phyloP scores from a whole-genome alignment of 2,329 filamentous ascomycete species.

The Cytospora schulzeri region DNA sequence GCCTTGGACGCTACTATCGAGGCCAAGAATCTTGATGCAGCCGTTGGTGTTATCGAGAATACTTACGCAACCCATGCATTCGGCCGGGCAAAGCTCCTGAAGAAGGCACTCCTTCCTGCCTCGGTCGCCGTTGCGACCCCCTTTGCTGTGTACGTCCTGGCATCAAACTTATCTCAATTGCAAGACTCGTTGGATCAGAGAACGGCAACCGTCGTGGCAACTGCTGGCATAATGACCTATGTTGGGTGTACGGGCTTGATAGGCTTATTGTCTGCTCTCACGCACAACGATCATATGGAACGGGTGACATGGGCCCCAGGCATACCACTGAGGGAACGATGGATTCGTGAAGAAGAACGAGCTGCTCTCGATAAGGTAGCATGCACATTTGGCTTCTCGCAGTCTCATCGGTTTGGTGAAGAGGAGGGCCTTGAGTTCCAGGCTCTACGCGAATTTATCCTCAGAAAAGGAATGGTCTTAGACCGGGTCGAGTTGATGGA shows the following conservation, averaged over 20 bases:
- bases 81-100: conserved; percentile 66
- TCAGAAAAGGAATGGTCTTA: conserved; percentile 83
- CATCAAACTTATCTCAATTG: conserved; percentile 64
- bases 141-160: conserved; percentile 69
- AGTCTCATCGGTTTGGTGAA: conserved; percentile 77
- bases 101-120: conserved; percentile 62
- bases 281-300: conserved; percentile 92
- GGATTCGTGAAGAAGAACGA: conserved; percentile 88
- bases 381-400: conserved; percentile 88
- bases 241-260: conserved; percentile 78
- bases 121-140: conserved; percentile 61
- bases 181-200: conserved; percentile 77
- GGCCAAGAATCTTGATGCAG: conserved; percentile 74
- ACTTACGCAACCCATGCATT: conserved; percentile 70
- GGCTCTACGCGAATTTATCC: conserved; percentile 77
- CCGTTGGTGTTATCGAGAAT: conserved; percentile 73
- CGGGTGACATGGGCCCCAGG: conserved; percentile 89
- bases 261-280: conserved; percentile 81
- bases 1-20: conserved; percentile 81
- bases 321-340: conserved; percentile 76
- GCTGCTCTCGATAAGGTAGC: conserved; percentile 85
- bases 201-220: conserved; percentile 75
- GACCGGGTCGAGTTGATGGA: conserved; percentile 90
- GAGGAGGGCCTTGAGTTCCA: conserved; percentile 93
- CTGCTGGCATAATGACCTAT: conserved; percentile 82